Base-by-base conservation (phyloP, 208 protist species). In the Trypanosoma conorhini region DNA sequence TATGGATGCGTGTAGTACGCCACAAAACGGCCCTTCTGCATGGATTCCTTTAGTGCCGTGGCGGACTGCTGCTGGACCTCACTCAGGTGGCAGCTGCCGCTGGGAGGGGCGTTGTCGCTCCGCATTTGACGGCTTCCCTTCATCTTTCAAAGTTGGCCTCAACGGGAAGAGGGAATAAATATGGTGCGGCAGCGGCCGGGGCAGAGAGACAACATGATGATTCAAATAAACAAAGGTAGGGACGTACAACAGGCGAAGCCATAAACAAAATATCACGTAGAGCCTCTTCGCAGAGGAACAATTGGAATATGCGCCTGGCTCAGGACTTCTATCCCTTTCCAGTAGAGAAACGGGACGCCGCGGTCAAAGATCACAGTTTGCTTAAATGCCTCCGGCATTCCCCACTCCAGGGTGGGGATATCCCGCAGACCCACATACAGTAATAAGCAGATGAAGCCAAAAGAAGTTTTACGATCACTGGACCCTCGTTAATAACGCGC, bases 1-100 rank as follows among this genome's bases (percentile, higher is more conserved):
- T 67, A 46, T 67, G 79, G 79, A 44, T 85, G 72, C 3, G 76
- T 80, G 76, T 86, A 89, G 57, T 86, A 86, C 1, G 71, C 77
- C 21, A 62, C 38, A 12, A 40, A 35, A 19, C 28, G 58, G 19
- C 59, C 62, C 21, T 26, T 62, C 44, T 30, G 44, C 31, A 66
- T 44, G 17, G 66, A 35, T n/a, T 72, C 51, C 60, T 55, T 19
- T 46, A 77, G 44, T 13, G 72, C 72, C 9, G 22, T 28, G 12
- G 51, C 44, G 22, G 46, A 40, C 8, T 62, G 40, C 5, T 19
- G 9, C 19, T 54, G 7, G 26, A 28, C n/a, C 1, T 46, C 59
- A 33, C 10, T 38, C 48, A 58, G 21, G 7, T 33, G 12, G 38
- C 7, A 13, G 46, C n/a, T 62, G 22, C 40, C n/a, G 24, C 48